Conservation (phyloP, 1,139 yeast species). For the Candida smagusa region DNA sequence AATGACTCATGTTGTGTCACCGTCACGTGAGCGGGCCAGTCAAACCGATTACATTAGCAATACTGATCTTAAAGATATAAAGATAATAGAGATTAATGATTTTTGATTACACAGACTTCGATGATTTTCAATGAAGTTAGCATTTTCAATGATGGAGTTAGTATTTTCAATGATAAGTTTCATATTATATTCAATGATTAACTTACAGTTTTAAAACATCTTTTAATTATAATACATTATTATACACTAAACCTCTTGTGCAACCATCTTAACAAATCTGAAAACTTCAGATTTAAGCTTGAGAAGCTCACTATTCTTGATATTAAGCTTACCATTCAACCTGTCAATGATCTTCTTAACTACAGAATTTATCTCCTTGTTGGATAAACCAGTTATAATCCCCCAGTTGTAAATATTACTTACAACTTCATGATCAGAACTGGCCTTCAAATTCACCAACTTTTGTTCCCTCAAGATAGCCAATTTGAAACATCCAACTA, state of each 20-base stretch:
- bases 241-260: slow-evolving; percentile 24
- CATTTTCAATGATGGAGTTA: too few species aligned
- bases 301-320: slow-evolving; percentile 36
- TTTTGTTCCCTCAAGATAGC: slow-evolving; percentile 33
- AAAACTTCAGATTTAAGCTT: slow-evolving; percentile 41
- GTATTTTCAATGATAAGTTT: too few species aligned
- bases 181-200: too few species aligned
- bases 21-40: too few species aligned
- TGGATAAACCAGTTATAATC: slow-evolving; percentile 36
- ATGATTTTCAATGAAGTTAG: too few species aligned
- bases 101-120: too few species aligned
- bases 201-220: not conserved
- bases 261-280: slow-evolving; percentile 44
- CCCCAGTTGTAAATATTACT: slow-evolving; percentile 25
- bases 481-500: slow-evolving; percentile 44
- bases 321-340: slow-evolving; percentile 42
- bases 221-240: slow-evolving; percentile 4
- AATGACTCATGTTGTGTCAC: too few species aligned
- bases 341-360: slow-evolving; percentile 38
- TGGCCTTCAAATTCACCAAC: slow-evolving; percentile 7
- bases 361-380: slow-evolving; percentile 34
- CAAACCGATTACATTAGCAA: too few species aligned
- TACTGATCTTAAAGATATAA: too few species aligned
- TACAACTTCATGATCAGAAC: slow-evolving; percentile 5
- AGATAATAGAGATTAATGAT: too few species aligned